phyloP scores from a whole-genome alignment of 2,329 filamentous ascomycete species.

The Pseudopyrenochaeta lycopersici region DNA sequence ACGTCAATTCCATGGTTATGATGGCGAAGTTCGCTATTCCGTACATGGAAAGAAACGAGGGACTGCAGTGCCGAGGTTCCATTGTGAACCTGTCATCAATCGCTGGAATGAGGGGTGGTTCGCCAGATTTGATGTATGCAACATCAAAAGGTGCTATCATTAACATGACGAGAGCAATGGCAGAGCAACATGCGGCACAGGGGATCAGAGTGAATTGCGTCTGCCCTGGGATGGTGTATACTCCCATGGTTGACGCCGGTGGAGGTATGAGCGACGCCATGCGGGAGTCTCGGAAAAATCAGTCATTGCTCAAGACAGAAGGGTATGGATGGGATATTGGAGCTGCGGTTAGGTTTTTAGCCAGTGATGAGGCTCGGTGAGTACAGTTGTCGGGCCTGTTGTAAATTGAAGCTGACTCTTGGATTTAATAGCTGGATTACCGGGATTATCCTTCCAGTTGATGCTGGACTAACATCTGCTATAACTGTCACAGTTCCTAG shows the following conservation, averaged over 20 bases:
- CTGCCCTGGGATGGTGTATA: conserved; percentile 68
- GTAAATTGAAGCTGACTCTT: conserved; percentile 8
- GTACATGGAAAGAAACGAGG: conserved; percentile 73
- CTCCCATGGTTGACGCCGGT: conserved; percentile 32
- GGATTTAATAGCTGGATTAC: conserved; percentile 27
- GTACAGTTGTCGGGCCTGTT: neutral
- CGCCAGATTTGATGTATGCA: conserved; percentile 78
- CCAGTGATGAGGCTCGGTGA: too few species aligned
- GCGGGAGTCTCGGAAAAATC: conserved; percentile 29
- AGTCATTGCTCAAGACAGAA: conserved; percentile 35
- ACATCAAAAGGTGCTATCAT: conserved; percentile 78
- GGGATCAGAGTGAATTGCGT: conserved; percentile 78
- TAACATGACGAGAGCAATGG: conserved; percentile 76
- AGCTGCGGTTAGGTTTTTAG: conserved; percentile 5
- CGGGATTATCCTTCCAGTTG: conserved; percentile 29
- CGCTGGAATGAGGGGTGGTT: conserved; percentile 75
- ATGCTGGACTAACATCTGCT: conserved; percentile 31
- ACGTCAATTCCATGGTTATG: conserved; percentile 81
- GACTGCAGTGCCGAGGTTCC: conserved; percentile 66
- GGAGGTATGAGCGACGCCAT: conserved; percentile 38
- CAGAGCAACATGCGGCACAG: conserved; percentile 73
- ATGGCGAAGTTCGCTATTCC: conserved; percentile 76
- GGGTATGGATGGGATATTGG: conserved; percentile 28
- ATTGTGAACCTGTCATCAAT: conserved; percentile 86
- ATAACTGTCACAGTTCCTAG: too few species aligned